Base-by-base conservation (phyloP, 1,284 basidiomycete species). In the Rhodotorula sp. region DNA sequence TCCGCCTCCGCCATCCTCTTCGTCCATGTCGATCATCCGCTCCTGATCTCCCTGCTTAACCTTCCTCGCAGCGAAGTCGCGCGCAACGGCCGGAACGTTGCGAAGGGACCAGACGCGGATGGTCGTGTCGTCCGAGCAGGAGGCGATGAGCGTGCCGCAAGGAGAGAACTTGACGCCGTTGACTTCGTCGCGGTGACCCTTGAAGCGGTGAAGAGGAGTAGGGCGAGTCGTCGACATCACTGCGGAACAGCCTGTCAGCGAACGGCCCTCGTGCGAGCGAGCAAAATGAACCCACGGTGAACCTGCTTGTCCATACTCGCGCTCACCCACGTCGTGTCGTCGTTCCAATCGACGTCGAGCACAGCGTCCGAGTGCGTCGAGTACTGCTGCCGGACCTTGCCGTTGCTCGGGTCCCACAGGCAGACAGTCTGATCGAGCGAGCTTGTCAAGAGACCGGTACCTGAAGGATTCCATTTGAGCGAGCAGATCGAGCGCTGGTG, bases 341-440 rank as follows among this genome's bases (percentile, higher is more conserved):
- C 85, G 46, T 92, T 76, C 90, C 91, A 92, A 68, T 89, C 89
- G 24, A 89, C 84, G 76, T 92, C 90, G 77, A 92, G 79, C 78
- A 89, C 89, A 75, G 88, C 89, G 77, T 88, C 89, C 86, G 68
- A 34, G 47, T 68, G 72, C 48, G 69, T 75, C 44, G 60, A 40
- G 68, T 70, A 76, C 58, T 76, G 74, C 60, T 76, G 76, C 55
- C 74, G 72, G 10, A 78, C 75, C 62, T 76, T 76, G 46, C 77
- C 77, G 50, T 53, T 72, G n/a, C 59, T 68, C 34, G 73, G 53
- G 46, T 78, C 76, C 77, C 77, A 78, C 3, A 77, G 54, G 56
- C 77, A 78, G 22, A 76, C 75, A 11, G 75, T 73, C 51, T 65
- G 59, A 57, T 78, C 77, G 34, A 76, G 62, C 10, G 70, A 71